These are phyloP conservation scores for Talaromyces sp. DNA, from an alignment of 2,329 filamentous ascomycete genomes.

Conservation along the genomic window DNA sequence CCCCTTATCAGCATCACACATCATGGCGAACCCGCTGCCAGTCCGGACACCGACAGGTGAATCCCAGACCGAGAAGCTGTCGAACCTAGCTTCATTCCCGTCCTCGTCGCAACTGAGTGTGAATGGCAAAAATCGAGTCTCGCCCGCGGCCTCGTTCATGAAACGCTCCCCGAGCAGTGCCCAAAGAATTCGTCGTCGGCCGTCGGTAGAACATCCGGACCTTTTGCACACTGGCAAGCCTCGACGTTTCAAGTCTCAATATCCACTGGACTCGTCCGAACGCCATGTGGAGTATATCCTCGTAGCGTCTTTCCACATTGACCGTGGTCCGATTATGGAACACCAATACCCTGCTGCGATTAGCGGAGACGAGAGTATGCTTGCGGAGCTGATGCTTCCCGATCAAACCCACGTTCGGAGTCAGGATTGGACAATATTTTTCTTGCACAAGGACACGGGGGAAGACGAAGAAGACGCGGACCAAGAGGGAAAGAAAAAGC, in stretches of 20 bases:
- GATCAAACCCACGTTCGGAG: slow-evolving; percentile 92
- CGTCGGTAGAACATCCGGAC: slow-evolving; percentile 35
- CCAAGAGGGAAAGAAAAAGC: slow-evolving; percentile 40
- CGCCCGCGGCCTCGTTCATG: slow-evolving; percentile 54
- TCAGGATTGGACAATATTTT: slow-evolving; percentile 99
- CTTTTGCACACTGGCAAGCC: slow-evolving; percentile 35
- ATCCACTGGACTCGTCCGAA: slow-evolving; percentile 66
- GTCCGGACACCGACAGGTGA: slow-evolving; percentile 5
- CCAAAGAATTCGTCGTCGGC: slow-evolving; percentile 29
- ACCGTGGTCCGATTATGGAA: slow-evolving; percentile 94
- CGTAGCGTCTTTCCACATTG: slow-evolving; percentile 95
- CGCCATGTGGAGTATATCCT: slow-evolving; percentile 99
- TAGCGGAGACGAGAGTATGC: slow-evolving; percentile 94
- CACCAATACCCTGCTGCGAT: slow-evolving; percentile 95
- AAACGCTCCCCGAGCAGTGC: slow-evolving; percentile 46
- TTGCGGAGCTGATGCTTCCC: slow-evolving; percentile 96
- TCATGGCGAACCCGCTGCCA: slow-evolving; percentile 6
- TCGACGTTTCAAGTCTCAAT: slow-evolving; percentile 64
- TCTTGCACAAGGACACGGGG: slow-evolving; percentile 89
- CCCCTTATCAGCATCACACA: neutral
- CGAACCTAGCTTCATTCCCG: slow-evolving; percentile 5
- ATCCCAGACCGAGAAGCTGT: slow-evolving; percentile 6
- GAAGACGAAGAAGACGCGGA: slow-evolving; percentile 51
- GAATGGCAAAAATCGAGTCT: slow-evolving; percentile 51
- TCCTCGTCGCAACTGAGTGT: slow-evolving; percentile 30